Percentiles rank a stretch among this genome's conserved stretches.
Conservation (phyloP, 2,329 filamentous ascomycete genomes). For the Colletotrichum tamarilloi region DNA sequence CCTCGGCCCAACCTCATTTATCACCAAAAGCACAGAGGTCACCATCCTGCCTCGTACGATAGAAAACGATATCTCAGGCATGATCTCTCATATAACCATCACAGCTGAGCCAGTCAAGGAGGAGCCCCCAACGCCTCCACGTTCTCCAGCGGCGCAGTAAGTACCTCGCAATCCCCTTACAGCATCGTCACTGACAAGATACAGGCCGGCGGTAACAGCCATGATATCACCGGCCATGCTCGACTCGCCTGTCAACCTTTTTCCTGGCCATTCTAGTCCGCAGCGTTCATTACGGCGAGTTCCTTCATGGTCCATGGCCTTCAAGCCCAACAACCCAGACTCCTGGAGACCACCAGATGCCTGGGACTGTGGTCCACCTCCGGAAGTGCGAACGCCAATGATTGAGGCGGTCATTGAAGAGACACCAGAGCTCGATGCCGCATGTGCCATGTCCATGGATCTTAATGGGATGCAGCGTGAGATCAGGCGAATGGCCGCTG, state of each 20-base stretch:
- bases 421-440: conserved; percentile 32
- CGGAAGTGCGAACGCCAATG: conserved; percentile 36
- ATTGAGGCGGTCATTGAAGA: conserved; percentile 39
- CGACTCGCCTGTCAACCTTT: conserved; percentile 35
- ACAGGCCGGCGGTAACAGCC: conserved; percentile 1
- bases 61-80: conserved; percentile 47
- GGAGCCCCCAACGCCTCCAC: conserved; percentile 43
- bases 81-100: conserved; percentile 51
- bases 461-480: conserved; percentile 60
- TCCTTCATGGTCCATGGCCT: conserved; percentile 39
- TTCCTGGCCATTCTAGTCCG: conserved; percentile 22
- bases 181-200: conserved; percentile 3
- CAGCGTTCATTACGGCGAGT: conserved; percentile 23
- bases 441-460: conserved; percentile 38
- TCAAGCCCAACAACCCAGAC: conserved; percentile 50
- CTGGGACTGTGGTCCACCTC: conserved; percentile 51
- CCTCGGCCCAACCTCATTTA: conserved; percentile 54
- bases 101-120: conserved; percentile 43
- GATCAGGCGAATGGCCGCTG: conserved; percentile 65
- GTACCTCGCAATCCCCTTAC: not conserved
- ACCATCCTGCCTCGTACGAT: conserved; percentile 46
- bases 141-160: conserved; percentile 45
- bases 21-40: conserved; percentile 54
- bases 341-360: conserved; percentile 58
- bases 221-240: not conserved